These are phyloP conservation scores for Serendipita vermifera DNA, from an alignment of 768 basidiomycete species.

Conservation along the genomic window DNA sequence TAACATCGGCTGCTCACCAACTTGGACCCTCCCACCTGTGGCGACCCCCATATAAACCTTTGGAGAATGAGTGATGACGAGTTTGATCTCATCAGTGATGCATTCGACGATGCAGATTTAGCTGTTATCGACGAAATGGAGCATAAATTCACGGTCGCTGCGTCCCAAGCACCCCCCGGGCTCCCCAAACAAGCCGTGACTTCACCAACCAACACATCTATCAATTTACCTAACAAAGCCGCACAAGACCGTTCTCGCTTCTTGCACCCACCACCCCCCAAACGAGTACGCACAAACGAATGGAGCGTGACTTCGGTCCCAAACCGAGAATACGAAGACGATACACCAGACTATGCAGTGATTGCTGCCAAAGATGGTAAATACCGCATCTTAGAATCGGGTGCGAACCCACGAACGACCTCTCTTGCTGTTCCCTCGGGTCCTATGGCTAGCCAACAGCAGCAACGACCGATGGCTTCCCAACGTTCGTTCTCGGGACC, in stretches of 20 bases:
- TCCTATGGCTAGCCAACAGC: too few species aligned
- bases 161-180: background rate
- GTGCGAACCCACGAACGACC: too few species aligned
- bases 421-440: too few species aligned
- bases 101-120: background rate
- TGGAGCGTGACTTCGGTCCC: background rate
- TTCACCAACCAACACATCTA: background rate
- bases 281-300: background rate
- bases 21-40: background rate
- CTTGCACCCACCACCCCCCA: background rate
- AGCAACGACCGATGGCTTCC: too few species aligned
- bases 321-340: constrained; percentile 1
- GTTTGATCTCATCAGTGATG: background rate
- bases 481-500: too few species aligned
- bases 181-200: too few species aligned
- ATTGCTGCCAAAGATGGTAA: background rate
- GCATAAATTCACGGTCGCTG: background rate
- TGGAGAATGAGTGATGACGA: constrained; percentile 3
- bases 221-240: background rate
- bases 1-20: background rate
- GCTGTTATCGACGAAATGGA: background rate
- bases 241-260: background rate
- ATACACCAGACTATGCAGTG: background rate
- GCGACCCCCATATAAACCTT: background rate
- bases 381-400: background rate